These are phyloP conservation scores for Amanita pseudoporphyria DNA, from an alignment of 768 basidiomycete genomes.

Conservation along the genomic window DNA sequence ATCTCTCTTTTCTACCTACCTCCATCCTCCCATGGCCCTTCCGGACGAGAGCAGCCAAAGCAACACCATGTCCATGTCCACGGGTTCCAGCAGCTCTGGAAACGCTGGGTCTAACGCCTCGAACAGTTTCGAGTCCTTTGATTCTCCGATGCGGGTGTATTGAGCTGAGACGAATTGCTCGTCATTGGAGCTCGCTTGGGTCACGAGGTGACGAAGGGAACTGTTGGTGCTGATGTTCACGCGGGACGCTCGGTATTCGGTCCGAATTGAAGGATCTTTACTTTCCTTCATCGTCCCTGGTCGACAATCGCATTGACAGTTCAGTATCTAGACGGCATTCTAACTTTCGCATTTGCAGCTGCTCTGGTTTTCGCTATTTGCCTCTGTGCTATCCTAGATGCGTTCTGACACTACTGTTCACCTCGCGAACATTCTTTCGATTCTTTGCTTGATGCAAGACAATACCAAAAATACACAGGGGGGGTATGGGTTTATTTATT, in stretches of 20 bases:
- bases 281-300: not conserved
- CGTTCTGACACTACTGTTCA: not conserved
- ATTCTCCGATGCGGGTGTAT: slow-evolving; percentile 5
- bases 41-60: slow-evolving; percentile 20
- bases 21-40: slow-evolving; percentile 37
- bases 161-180: not conserved
- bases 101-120: not conserved
- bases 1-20: slow-evolving; percentile 34
- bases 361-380: not conserved
- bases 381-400: not conserved
- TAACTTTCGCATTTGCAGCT: not conserved
- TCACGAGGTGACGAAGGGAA: not conserved
- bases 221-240: not conserved
- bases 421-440: not conserved
- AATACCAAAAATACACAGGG: not conserved
- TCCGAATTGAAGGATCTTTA: not conserved
- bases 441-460: not conserved
- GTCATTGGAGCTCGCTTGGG: not conserved
- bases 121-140: not conserved
- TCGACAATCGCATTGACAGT: not conserved
- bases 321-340: not conserved
- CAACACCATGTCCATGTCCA: not conserved
- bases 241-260: not conserved
- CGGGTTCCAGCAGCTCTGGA: not conserved
- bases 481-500: not conserved